Percentiles rank a stretch among this genome's conserved stretches.
These are phyloP conservation scores for Vaccinium vitisidaea DNA, from an alignment of 148 eudicot species.

Conservation along the genomic window DNA sequence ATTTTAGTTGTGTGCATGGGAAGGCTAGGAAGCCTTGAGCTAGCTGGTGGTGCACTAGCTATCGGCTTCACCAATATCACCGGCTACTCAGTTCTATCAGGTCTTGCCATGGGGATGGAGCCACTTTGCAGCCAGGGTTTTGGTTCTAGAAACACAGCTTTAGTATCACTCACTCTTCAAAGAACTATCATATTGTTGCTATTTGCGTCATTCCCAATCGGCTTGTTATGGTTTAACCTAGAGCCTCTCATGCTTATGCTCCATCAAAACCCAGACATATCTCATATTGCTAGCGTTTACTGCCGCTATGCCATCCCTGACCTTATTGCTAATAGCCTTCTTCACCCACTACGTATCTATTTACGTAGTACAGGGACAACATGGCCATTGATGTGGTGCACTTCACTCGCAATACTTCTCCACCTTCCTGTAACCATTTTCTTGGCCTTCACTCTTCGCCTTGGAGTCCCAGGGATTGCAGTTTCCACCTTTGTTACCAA, in stretches of 20 bases:
- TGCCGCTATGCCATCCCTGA: conserved; percentile 72
- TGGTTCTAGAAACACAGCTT: conserved; percentile 58
- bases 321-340: conserved; percentile 72
- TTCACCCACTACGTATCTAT: conserved; percentile 77
- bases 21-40: conserved; percentile 71
- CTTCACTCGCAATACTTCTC: conserved; percentile 51
- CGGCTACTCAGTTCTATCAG: conserved; percentile 80
- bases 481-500: conserved; percentile 60
- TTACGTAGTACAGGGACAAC: conserved; percentile 72
- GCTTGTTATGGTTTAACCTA: conserved; percentile 66
- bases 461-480: conserved; percentile 71
- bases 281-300: conserved; percentile 65
- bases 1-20: conserved; percentile 77
- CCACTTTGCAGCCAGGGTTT: conserved; percentile 89
- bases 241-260: conserved; percentile 65
- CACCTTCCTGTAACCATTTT: conserved; percentile 58
- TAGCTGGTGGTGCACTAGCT: conserved; percentile 88
- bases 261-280: conserved; percentile 60
- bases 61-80: conserved; percentile 86
- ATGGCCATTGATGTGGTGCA: conserved; percentile 79
- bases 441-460: conserved; percentile 49
- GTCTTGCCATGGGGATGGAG: conserved; percentile 90
- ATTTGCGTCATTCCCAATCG: conserved; percentile 57
- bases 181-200: conserved; percentile 61
- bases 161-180: conserved; percentile 45